These are phyloP conservation scores for Pichia californica DNA, from an alignment of 805 yeast species.

Conservation along the genomic window DNA sequence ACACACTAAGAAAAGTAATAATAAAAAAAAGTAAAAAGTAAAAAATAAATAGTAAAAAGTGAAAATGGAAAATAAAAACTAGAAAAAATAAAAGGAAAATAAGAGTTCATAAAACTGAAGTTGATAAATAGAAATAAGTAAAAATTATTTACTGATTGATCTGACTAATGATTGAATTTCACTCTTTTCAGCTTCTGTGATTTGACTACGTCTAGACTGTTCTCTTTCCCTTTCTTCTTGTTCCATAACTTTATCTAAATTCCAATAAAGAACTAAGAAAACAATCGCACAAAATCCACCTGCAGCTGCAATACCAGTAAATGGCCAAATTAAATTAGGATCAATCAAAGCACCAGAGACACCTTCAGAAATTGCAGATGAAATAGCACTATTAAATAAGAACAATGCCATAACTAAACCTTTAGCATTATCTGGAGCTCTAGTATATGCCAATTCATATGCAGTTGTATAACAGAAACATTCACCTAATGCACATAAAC, in stretches of 20 bases:
- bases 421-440: constrained; percentile 47
- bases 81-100: too few species aligned
- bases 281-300: constrained; percentile 29
- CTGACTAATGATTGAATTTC: constrained; percentile 9
- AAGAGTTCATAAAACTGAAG: too few species aligned
- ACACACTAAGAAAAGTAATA: too few species aligned
- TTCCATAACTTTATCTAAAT: constrained; percentile 25
- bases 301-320: constrained; percentile 34
- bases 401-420: constrained; percentile 44
- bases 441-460: constrained; percentile 46
- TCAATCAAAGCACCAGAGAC: constrained; percentile 35
- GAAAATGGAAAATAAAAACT: too few species aligned
- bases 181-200: neutral
- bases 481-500: constrained; percentile 43
- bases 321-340: constrained; percentile 38
- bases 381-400: constrained; percentile 36
- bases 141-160: constrained; percentile 8
- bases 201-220: constrained; percentile 27
- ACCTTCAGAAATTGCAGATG: constrained; percentile 42
- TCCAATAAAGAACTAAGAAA: constrained; percentile 27
- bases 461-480: constrained; percentile 46
- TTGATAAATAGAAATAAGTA: too few species aligned
- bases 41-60: too few species aligned
- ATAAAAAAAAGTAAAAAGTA: too few species aligned
- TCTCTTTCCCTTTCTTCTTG: constrained; percentile 19